Percentiles rank a stretch among this genome's conserved stretches.
Conservation (phyloP, 2,329 filamentous ascomycete genomes). For the Capronia coronata region DNA sequence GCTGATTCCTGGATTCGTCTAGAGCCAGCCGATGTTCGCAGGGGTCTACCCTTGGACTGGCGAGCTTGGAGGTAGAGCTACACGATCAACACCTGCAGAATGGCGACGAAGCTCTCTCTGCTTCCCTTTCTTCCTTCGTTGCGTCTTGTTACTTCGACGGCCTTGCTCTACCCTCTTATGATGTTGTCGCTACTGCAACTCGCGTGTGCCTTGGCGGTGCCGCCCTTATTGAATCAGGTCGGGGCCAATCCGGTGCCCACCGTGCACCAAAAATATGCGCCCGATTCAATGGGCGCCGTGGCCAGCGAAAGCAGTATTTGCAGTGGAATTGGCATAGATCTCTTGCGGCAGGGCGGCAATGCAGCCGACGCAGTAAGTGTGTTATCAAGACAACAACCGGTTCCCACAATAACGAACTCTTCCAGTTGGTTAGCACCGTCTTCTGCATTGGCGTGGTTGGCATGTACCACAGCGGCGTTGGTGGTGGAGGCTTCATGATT, state of each 20-base stretch:
- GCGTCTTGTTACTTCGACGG: background rate
- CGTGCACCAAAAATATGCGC: slow-evolving; percentile 12
- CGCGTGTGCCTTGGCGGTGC: slow-evolving; percentile 14
- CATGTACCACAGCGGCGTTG: slow-evolving; percentile 75
- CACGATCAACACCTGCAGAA: background rate
- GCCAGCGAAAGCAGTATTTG: slow-evolving; percentile 65
- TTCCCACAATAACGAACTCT: slow-evolving; percentile 1
- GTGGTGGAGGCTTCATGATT: slow-evolving; percentile 85
- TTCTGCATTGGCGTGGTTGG: slow-evolving; percentile 69
- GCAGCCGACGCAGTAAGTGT: slow-evolving; percentile 62
- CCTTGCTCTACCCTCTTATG: slow-evolving; percentile 3
- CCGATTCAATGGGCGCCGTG: slow-evolving; percentile 52
- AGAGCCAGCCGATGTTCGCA: background rate
- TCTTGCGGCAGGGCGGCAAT: slow-evolving; percentile 59
- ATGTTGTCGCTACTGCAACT: slow-evolving; percentile 21
- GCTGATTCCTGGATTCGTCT: background rate
- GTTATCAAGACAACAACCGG: slow-evolving; percentile 1
- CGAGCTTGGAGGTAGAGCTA: slow-evolving; percentile 1
- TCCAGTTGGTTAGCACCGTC: slow-evolving; percentile 61
- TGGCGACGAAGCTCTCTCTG: slow-evolving; percentile 10
- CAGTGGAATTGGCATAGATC: slow-evolving; percentile 60
- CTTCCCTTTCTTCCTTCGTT: slow-evolving; percentile 2
- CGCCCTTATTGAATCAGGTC: slow-evolving; percentile 21
- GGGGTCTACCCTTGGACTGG: background rate
- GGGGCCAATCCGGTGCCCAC: slow-evolving; percentile 17